A percentile compares a stretch with the other conserved stretches of the same genome.
These are phyloP conservation scores for Teratosphaeriaceae sp. DNA, from an alignment of 2,329 filamentous ascomycete species.

Conservation along the genomic window DNA sequence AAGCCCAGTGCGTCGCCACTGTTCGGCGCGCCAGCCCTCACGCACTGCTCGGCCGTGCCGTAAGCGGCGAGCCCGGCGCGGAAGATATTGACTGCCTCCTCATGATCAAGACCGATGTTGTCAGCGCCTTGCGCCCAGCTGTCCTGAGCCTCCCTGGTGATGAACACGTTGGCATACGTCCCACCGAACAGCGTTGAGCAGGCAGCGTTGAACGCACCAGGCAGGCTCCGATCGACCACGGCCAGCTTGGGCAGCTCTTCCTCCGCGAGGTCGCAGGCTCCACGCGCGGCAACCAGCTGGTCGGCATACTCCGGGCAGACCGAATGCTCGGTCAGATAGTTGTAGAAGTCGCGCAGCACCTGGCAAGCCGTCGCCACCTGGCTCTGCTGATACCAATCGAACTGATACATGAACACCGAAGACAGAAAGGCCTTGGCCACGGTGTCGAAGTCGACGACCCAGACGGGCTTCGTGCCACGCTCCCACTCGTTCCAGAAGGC, in stretches of 20 bases:
- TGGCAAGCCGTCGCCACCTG: constrained; percentile 54
- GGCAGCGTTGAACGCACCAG: constrained; percentile 75
- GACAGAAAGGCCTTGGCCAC: constrained; percentile 69
- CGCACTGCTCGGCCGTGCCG: constrained; percentile 29
- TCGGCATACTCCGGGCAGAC: constrained; percentile 75
- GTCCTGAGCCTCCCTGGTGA: constrained; percentile 23
- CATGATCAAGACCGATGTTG: constrained; percentile 33
- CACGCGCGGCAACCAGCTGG: constrained; percentile 60
- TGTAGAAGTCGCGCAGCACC: constrained; percentile 78
- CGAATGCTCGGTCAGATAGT: constrained; percentile 76
- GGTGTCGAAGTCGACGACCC: constrained; percentile 73
- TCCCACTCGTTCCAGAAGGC: constrained; percentile 44
- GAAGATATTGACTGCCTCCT: constrained; percentile 45
- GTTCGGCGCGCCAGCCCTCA: background rate
- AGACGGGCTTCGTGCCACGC: constrained; percentile 41
- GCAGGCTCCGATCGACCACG: constrained; percentile 49
- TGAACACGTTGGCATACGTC: constrained; percentile 28
- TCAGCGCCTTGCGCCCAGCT: constrained; percentile 24
- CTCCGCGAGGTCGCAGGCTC: constrained; percentile 59
- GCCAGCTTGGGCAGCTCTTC: constrained; percentile 58
- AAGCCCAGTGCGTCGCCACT: constrained; percentile 21
- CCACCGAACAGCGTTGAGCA: constrained; percentile 63
- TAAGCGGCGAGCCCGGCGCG: constrained; percentile 44
- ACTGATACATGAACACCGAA: constrained; percentile 31
- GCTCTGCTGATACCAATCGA: constrained; percentile 48